phyloP scores from a whole-genome alignment of 2,329 filamentous ascomycete species.

The Graphilbum fragrans region DNA sequence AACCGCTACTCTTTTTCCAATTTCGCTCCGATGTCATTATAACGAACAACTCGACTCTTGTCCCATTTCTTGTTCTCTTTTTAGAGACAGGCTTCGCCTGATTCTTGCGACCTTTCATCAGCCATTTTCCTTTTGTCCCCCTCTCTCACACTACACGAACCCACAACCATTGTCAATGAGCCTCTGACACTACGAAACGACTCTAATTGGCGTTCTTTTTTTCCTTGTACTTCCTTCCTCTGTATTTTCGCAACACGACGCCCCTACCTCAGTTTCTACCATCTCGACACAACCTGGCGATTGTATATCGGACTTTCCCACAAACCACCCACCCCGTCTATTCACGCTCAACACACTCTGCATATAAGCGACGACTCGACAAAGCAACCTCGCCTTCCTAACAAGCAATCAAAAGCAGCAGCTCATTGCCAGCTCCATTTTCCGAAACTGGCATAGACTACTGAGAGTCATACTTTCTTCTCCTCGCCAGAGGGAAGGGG shows the following conservation, averaged over 20 bases:
- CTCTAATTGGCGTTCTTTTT: slow-evolving; percentile 12
- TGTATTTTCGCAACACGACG: background rate
- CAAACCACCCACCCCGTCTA: too few relatives aligned
- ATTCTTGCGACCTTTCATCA: slow-evolving; percentile 13
- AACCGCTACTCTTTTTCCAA: slow-evolving; percentile 6
- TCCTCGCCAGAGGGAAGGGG: too few relatives aligned
- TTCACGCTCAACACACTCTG: background rate
- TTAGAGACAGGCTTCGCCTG: slow-evolving; percentile 11
- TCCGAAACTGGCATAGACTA: too few relatives aligned
- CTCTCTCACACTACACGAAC: background rate
- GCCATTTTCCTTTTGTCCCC: slow-evolving; percentile 16
- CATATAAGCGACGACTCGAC: background rate
- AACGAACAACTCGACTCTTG: slow-evolving; percentile 20
- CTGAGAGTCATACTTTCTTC: too few relatives aligned
- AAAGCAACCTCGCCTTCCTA: too few relatives aligned
- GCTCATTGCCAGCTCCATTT: too few relatives aligned
- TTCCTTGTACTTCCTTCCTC: slow-evolving; percentile 5
- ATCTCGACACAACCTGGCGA: background rate
- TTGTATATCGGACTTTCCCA: too few relatives aligned
- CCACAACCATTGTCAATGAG: slow-evolving; percentile 10
- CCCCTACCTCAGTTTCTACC: background rate
- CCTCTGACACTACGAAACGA: slow-evolving; percentile 7
- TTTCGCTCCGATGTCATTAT: slow-evolving; percentile 29
- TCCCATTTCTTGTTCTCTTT: slow-evolving; percentile 14
- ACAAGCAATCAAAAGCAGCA: too few relatives aligned